Percentiles rank a stretch among this genome's conserved stretches.
Conservation (phyloP, 2,329 filamentous ascomycete genomes). For the Epichloe amarillans region DNA sequence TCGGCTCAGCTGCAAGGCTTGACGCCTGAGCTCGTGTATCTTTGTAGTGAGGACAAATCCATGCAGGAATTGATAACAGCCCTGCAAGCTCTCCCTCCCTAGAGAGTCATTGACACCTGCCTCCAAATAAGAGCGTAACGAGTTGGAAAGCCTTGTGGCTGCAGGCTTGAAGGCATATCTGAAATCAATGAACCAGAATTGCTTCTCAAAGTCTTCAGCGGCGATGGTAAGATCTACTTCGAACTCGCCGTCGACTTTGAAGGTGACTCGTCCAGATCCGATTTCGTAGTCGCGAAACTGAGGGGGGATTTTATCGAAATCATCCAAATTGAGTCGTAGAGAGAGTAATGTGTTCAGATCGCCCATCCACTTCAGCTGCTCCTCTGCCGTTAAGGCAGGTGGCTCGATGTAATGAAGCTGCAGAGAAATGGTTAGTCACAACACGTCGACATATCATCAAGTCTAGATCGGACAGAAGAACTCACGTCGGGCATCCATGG, state of each 20-base stretch:
- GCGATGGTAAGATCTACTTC: constrained; percentile 87
- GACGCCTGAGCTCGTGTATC: constrained; percentile 66
- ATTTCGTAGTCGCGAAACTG: constrained; percentile 69
- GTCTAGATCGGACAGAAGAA: neutral
- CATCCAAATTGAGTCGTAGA: constrained; percentile 71
- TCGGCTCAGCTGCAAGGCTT: constrained; percentile 57
- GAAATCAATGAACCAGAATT: constrained; percentile 91
- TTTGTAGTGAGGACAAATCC: constrained; percentile 84
- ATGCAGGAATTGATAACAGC: constrained; percentile 78
- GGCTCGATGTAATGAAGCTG: constrained; percentile 67
- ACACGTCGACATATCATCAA: neutral
- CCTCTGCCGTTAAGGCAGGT: constrained; percentile 54
- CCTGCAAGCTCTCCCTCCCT: constrained; percentile 54
- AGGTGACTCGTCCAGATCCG: constrained; percentile 77
- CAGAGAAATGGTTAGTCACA: constrained; percentile 18
- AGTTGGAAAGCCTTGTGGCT: constrained; percentile 45
- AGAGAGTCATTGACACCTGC: constrained; percentile 58
- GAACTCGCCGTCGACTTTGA: constrained; percentile 71
- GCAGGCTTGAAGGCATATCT: constrained; percentile 69
- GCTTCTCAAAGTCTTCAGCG: constrained; percentile 67
- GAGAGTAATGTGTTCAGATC: constrained; percentile 76
- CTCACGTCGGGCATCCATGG: constrained; percentile 68
- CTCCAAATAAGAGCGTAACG: constrained; percentile 55
- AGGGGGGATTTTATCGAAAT: constrained; percentile 61
- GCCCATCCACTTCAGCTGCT: constrained; percentile 61